Conservation (phyloP, 208 protist genomes). For the Acanthamoeba rhysodes region DNA sequence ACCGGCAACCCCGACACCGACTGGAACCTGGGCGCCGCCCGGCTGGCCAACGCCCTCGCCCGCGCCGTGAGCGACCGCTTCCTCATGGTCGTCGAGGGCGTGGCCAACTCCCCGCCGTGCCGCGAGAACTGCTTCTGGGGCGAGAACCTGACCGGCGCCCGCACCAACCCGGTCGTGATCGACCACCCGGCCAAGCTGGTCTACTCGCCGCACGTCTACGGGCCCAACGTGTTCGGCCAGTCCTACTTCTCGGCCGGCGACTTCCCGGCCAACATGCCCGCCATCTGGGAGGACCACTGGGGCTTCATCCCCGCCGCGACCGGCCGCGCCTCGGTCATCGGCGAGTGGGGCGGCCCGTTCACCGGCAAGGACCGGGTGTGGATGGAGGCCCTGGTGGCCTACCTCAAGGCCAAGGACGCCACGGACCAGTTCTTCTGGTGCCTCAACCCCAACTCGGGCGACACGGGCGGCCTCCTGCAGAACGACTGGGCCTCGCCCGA, state of each 20-base stretch:
- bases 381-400: constrained; percentile 77
- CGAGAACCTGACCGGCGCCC: constrained; percentile 76
- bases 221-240: constrained; percentile 57
- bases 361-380: constrained; percentile 56
- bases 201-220: constrained; percentile 74
- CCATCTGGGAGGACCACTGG: constrained; percentile 65
- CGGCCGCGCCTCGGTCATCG: background rate
- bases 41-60: background rate
- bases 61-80: background rate
- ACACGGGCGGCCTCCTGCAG: constrained; percentile 82
- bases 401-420: constrained; percentile 46
- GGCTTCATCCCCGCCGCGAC: constrained; percentile 34
- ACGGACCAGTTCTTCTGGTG: no score
- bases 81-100: constrained; percentile 38
- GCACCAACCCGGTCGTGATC: no score
- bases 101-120: background rate
- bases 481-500: constrained; percentile 78
- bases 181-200: constrained; percentile 58
- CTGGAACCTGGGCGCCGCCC: constrained; percentile 3
- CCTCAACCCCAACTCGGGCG: constrained; percentile 86
- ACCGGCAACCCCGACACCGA: background rate
- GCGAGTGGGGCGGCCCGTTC: constrained; percentile 75
- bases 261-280: constrained; percentile 70
- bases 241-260: constrained; percentile 10
- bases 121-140: constrained; percentile 63